Evolutionary conservation across 2,329 filamentous ascomycete species (phyloP).

Genomic region (Alternaria hordeiaustralica): DNA sequence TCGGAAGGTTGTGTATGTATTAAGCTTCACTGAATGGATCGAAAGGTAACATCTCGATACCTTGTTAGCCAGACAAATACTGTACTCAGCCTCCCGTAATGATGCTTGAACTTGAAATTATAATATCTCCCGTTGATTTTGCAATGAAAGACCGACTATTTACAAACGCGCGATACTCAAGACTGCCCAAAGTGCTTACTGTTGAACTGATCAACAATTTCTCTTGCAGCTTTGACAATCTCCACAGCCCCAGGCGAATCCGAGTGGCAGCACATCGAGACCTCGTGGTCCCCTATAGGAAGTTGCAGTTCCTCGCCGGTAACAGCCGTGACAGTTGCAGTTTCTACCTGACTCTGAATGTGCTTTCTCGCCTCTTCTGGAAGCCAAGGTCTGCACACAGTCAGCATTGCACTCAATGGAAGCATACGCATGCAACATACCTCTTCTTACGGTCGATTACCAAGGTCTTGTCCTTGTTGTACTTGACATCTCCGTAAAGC

Average conservation of each 20-base stretch:
- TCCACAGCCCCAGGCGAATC: slow-evolving; percentile 54
- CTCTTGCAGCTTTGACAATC: slow-evolving; percentile 52
- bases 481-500: slow-evolving; percentile 64
- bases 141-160: neutral
- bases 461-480: slow-evolving; percentile 57
- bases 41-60: neutral
- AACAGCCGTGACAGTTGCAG: slow-evolving; percentile 50
- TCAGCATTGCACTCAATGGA: neutral
- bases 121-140: neutral
- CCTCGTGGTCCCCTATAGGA: slow-evolving; percentile 51
- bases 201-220: slow-evolving; percentile 53
- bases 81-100: neutral
- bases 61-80: neutral
- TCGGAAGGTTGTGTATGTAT: neutral
- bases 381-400: slow-evolving; percentile 47
- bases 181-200: slow-evolving; percentile 20
- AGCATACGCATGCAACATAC: slow-evolving; percentile 23
- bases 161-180: neutral
- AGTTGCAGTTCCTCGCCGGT: slow-evolving; percentile 52
- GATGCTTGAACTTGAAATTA: neutral
- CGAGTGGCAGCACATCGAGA: slow-evolving; percentile 55
- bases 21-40: neutral
- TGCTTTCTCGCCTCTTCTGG: slow-evolving; percentile 51
- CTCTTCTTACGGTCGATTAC: slow-evolving; percentile 67
- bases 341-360: slow-evolving; percentile 50